phyloP scores from a whole-genome alignment of 805 yeast genomes.

The Danielozyma ontarioensis region DNA sequence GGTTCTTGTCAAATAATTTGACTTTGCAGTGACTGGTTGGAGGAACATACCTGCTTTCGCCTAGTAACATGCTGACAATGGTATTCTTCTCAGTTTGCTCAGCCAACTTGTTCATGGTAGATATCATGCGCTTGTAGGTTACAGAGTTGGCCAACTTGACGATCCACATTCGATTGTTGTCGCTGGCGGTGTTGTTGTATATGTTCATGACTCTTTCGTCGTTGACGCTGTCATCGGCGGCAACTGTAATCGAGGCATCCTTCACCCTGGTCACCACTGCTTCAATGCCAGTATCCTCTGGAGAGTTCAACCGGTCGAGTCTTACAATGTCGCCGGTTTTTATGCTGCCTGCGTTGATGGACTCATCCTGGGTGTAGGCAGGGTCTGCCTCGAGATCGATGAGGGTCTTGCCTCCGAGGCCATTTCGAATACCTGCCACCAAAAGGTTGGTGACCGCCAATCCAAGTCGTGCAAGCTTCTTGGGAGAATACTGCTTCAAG shows the following conservation, averaged over 20 bases:
- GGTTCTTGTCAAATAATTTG: slow-evolving; percentile 33
- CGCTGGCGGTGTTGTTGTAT: slow-evolving; percentile 36
- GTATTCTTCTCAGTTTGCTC: slow-evolving; percentile 21
- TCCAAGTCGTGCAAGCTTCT: slow-evolving; percentile 64
- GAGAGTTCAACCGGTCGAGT: slow-evolving; percentile 41
- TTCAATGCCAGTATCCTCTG: slow-evolving; percentile 14
- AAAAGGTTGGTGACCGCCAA: slow-evolving; percentile 67
- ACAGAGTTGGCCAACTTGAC: slow-evolving; percentile 63
- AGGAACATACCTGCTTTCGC: neutral
- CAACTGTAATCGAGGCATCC: slow-evolving; percentile 43
- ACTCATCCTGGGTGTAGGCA: slow-evolving; percentile 26
- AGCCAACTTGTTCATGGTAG: slow-evolving; percentile 61
- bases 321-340: slow-evolving; percentile 75
- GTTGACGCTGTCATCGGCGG: slow-evolving; percentile 50
- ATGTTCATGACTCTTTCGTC: slow-evolving; percentile 46
- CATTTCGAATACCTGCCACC: slow-evolving; percentile 61
- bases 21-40: neutral
- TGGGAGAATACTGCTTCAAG: slow-evolving; percentile 43
- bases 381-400: slow-evolving; percentile 61
- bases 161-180: slow-evolving; percentile 52
- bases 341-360: slow-evolving; percentile 46
- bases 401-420: slow-evolving; percentile 70
- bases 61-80: neutral
- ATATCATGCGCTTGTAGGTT: slow-evolving; percentile 74
- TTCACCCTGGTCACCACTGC: slow-evolving; percentile 54